These are phyloP conservation scores for Daldinia bambusicola DNA, from an alignment of 495 filamentous ascomycete genomes.

Conservation along the genomic window DNA sequence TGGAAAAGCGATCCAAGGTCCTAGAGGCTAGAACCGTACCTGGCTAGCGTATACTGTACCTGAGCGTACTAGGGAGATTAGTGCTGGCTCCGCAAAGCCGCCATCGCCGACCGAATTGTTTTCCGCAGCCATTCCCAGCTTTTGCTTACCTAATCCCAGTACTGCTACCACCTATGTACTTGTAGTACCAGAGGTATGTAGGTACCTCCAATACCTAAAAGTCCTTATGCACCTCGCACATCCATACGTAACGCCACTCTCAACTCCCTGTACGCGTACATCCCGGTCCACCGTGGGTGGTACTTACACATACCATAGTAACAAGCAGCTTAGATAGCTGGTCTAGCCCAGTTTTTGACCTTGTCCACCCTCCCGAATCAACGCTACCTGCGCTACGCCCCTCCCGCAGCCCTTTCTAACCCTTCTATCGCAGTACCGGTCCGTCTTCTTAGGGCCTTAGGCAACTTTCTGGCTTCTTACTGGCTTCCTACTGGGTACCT, in stretches of 20 bases:
- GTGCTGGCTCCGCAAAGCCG: background rate
- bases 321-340: constrained; percentile 35
- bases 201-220: background rate
- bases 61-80: background rate
- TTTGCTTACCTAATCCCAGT: background rate
- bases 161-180: background rate
- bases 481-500: constrained; percentile 12
- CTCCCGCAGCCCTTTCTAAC: constrained; percentile 34
- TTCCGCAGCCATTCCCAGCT: background rate
- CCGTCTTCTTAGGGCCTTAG: constrained; percentile 15
- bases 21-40: background rate
- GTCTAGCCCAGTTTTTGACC: constrained; percentile 40
- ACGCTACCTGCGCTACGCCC: constrained; percentile 36
- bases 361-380: constrained; percentile 26
- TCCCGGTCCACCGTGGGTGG: constrained; percentile 30
- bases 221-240: background rate
- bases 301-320: constrained; percentile 24
- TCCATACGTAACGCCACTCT: constrained; percentile 36
- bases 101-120: constrained; percentile 6
- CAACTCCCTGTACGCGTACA: constrained; percentile 29
- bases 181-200: background rate
- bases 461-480: constrained; percentile 21
- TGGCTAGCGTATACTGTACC: too few relatives aligned
- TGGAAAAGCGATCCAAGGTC: constrained; percentile 1
- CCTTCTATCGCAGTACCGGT: constrained; percentile 22